Evolutionary conservation across 2,329 filamentous ascomycete genomes (phyloP).

Genomic region (Ophiostoma angusticollis): DNA sequence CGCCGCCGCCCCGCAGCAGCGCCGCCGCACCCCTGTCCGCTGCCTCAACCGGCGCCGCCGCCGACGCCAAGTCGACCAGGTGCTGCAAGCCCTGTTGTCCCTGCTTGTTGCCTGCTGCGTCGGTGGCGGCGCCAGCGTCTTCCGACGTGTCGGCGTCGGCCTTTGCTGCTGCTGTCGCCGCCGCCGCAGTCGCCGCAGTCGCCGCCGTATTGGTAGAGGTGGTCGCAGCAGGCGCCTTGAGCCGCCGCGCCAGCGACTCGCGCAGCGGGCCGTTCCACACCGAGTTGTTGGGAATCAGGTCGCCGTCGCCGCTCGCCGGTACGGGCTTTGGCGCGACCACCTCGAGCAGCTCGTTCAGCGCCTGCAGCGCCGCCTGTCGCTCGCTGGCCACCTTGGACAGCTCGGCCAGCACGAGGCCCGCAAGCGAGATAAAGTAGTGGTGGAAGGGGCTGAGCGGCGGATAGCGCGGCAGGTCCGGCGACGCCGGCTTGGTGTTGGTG

Average conservation of each 20-base stretch:
- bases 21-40: not conserved
- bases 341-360: slow-evolving; percentile 44
- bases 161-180: not conserved
- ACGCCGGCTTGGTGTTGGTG: slow-evolving; percentile 15
- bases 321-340: slow-evolving; percentile 29
- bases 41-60: slow-evolving; percentile 17
- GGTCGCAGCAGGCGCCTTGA: slow-evolving; percentile 18
- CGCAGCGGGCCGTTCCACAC: slow-evolving; percentile 44
- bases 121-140: slow-evolving; percentile 18
- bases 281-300: slow-evolving; percentile 5
- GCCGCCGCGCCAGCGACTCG: slow-evolving; percentile 35
- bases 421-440: slow-evolving; percentile 48
- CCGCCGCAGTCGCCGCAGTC: not conserved
- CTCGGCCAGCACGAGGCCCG: slow-evolving; percentile 38
- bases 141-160: slow-evolving; percentile 18
- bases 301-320: slow-evolving; percentile 1
- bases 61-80: slow-evolving; percentile 29
- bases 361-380: slow-evolving; percentile 39
- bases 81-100: slow-evolving; percentile 44
- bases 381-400: slow-evolving; percentile 40
- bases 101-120: slow-evolving; percentile 21
- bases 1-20: not conserved
- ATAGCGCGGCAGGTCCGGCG: slow-evolving; percentile 27
- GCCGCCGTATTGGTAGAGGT: slow-evolving; percentile 8
- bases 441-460: slow-evolving; percentile 49